phyloP scores from a whole-genome alignment of 108 stramenopile species.

The Fistulifera pelliculosa region DNA sequence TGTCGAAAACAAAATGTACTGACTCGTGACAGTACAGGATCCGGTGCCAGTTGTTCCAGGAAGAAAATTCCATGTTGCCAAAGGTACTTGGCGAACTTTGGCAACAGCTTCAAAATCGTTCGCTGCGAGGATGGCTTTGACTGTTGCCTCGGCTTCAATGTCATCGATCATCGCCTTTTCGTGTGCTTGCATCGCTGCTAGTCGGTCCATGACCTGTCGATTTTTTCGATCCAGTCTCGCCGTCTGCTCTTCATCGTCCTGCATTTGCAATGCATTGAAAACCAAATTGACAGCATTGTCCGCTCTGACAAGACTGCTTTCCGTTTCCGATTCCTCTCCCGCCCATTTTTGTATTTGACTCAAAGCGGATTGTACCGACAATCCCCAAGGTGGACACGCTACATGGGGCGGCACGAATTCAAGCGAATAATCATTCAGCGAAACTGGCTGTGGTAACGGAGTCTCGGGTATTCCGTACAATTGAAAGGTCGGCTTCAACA shows the following conservation, averaged over 20 bases:
- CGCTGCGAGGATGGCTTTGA: slow-evolving; percentile 37
- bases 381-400: slow-evolving; percentile 75
- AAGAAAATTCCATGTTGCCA: slow-evolving; percentile 53
- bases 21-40: slow-evolving; percentile 52
- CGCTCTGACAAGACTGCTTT: slow-evolving; percentile 18
- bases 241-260: slow-evolving; percentile 79
- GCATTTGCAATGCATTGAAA: slow-evolving; percentile 57
- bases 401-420: slow-evolving; percentile 73
- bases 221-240: slow-evolving; percentile 82
- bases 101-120: slow-evolving; percentile 37
- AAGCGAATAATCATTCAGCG: slow-evolving; percentile 72
- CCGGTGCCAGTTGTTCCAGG: slow-evolving; percentile 54
- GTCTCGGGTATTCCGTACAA: slow-evolving; percentile 49
- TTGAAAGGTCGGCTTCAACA: slow-evolving; percentile 52
- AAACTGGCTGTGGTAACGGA: slow-evolving; percentile 47
- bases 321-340: slow-evolving; percentile 9
- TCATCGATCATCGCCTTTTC: slow-evolving; percentile 46
- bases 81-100: slow-evolving; percentile 44
- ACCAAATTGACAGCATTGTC: slow-evolving; percentile 44
- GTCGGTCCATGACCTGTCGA: slow-evolving; percentile 81
- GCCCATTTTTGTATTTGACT: slow-evolving; percentile 38
- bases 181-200: slow-evolving; percentile 79
- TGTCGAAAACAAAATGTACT: slow-evolving; percentile 58
- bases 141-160: slow-evolving; percentile 30
- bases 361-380: slow-evolving; percentile 57